phyloP scores from a whole-genome alignment of 108 stramenopile genomes.

The Skeletonema marinoi region DNA sequence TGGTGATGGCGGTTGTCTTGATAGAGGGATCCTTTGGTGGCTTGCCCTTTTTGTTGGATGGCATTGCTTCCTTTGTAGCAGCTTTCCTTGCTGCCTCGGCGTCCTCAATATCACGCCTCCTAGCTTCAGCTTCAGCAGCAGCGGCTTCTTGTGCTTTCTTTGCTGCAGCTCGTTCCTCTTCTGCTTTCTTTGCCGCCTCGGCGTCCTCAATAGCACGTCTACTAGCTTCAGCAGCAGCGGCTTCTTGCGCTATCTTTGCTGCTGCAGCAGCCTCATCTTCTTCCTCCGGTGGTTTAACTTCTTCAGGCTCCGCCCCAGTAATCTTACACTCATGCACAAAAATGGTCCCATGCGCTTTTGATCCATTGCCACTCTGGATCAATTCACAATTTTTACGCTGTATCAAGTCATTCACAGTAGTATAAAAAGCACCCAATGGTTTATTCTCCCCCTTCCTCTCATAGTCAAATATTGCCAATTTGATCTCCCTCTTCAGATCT shows the following conservation, averaged over 20 bases:
- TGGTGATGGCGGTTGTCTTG: background rate
- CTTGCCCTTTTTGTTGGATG: background rate
- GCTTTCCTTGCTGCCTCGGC: too few species aligned
- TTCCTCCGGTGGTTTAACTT: too few species aligned
- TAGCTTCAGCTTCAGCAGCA: too few species aligned
- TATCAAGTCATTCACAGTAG: slow-evolving; percentile 38
- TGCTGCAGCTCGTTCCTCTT: too few species aligned
- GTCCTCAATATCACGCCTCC: too few species aligned
- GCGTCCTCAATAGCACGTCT: too few species aligned
- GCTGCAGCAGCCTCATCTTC: too few species aligned
- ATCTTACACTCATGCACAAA: slow-evolving; percentile 33
- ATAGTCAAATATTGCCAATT: slow-evolving; percentile 74
- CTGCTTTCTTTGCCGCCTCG: too few species aligned
- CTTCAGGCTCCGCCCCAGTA: slow-evolving; percentile 14
- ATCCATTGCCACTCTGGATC: slow-evolving; percentile 9
- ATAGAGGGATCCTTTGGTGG: background rate
- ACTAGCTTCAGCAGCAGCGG: too few species aligned
- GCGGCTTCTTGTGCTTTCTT: too few species aligned
- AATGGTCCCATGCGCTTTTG: slow-evolving; percentile 23
- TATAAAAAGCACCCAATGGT: slow-evolving; percentile 76
- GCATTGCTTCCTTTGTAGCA: background rate
- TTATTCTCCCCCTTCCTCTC: slow-evolving; percentile 71
- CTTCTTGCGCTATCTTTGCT: too few species aligned
- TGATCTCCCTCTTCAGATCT: slow-evolving; percentile 69
- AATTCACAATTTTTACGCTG: slow-evolving; percentile 10